phyloP scores from a whole-genome alignment of 768 basidiomycete species.

The Rhodotorula kratochvilovae region DNA sequence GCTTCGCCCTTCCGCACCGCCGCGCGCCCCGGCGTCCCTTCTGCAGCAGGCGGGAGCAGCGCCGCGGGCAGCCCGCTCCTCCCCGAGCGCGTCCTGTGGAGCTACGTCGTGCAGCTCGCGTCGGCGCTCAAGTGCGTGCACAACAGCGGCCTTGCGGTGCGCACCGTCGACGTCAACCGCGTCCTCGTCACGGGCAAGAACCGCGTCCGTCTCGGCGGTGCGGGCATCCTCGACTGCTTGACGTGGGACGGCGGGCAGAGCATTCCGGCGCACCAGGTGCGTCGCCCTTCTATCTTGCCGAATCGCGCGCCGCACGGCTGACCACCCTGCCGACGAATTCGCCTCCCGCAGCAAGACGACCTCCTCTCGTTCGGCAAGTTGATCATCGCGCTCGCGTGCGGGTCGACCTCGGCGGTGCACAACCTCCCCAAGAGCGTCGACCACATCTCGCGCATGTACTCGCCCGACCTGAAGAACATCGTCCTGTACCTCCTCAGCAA shows the following conservation, averaged over 20 bases:
- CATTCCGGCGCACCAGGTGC: conserved; percentile 55
- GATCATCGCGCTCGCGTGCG: conserved; percentile 71
- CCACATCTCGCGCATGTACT: conserved; percentile 65
- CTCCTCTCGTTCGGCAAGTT: conserved; percentile 78
- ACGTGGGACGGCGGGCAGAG: conserved; percentile 67
- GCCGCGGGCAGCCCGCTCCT: conserved; percentile 54
- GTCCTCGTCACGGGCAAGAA: conserved; percentile 84
- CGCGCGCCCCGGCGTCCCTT: conserved; percentile 57
- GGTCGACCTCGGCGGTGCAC: conserved; percentile 60
- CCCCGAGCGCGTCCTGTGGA: conserved; percentile 81
- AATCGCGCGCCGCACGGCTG: no score
- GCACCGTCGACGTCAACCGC: conserved; percentile 80
- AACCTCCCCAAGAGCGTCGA: conserved; percentile 72
- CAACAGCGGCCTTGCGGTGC: conserved; percentile 69
- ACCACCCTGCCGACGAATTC: not conserved
- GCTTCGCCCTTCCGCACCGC: conserved; percentile 47
- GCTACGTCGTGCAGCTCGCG: conserved; percentile 69
- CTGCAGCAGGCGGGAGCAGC: conserved; percentile 44
- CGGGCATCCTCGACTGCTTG: conserved; percentile 80
- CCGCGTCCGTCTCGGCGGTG: conserved; percentile 79
- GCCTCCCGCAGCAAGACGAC: conserved; percentile 66
- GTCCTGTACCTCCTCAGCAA: conserved; percentile 70
- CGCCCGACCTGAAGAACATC: conserved; percentile 73
- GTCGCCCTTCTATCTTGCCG: not conserved
- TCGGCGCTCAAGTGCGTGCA: conserved; percentile 77